A percentile compares a stretch with the other conserved stretches of the same genome.
Evolutionary conservation across 805 yeast genomes (phyloP).

Genomic region (Candida vartiovaarae): DNA sequence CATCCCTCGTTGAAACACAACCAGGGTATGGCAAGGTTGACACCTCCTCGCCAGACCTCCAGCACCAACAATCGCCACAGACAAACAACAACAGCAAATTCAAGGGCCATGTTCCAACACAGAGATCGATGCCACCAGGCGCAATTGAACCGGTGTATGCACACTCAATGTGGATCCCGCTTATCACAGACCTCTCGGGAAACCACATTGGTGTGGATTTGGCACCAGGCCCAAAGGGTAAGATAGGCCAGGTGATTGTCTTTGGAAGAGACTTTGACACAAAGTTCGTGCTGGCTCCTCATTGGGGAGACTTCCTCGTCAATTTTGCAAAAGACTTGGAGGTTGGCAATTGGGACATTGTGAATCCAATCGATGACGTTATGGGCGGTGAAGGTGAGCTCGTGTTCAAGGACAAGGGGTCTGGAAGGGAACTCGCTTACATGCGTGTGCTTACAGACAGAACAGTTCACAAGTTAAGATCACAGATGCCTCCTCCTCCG

Average conservation of each 20-base stretch:
- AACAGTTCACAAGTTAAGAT: slow-evolving; percentile 18
- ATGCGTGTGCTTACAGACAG: slow-evolving; percentile 33
- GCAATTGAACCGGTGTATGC: slow-evolving; percentile 72
- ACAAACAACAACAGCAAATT: slow-evolving; percentile 26
- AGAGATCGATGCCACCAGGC: slow-evolving; percentile 72
- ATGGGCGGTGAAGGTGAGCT: slow-evolving; percentile 69
- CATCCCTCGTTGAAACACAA: slow-evolving; percentile 21
- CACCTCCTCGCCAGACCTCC: slow-evolving; percentile 11
- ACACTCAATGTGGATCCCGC: slow-evolving; percentile 89
- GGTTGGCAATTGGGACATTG: slow-evolving; percentile 68
- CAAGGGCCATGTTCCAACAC: slow-evolving; percentile 38
- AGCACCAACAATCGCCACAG: slow-evolving; percentile 9
- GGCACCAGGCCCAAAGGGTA: slow-evolving; percentile 72
- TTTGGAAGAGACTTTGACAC: slow-evolving; percentile 94
- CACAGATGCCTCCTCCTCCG: slow-evolving; percentile 8
- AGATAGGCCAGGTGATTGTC: slow-evolving; percentile 84
- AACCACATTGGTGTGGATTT: slow-evolving; percentile 89
- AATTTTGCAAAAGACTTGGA: slow-evolving; percentile 84
- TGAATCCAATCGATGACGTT: slow-evolving; percentile 59
- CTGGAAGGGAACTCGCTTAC: slow-evolving; percentile 40
- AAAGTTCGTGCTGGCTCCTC: slow-evolving; percentile 77
- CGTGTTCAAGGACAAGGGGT: slow-evolving; percentile 54
- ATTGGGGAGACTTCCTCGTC: slow-evolving; percentile 84
- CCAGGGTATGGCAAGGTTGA: slow-evolving; percentile 22
- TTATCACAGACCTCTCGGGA: slow-evolving; percentile 82